Evolutionary conservation across 805 yeast species (phyloP), one percentile per base, ranked within the genome.

Genomic region (Priceomyces carsonii): DNA sequence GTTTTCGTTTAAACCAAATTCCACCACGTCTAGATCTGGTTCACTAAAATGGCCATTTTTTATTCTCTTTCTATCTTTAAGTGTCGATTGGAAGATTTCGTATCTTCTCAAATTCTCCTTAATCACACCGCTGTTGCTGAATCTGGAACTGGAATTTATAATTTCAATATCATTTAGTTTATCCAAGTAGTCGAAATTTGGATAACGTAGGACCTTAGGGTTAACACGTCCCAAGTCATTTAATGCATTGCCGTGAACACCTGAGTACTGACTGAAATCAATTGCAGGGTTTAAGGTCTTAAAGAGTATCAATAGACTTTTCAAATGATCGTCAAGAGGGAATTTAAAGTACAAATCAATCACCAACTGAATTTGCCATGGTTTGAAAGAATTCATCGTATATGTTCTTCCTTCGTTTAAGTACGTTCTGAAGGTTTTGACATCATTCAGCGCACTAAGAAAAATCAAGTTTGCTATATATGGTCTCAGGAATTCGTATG

Each of bases 361-460:
- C 7, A 55, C 57, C 13, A 50, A 37, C 32, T 55, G 51, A 10
- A 61, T 48, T 18, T 63, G 63, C 69, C 69, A 63, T 7, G 45
- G 39, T 31, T 50, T 48, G 17, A 51, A 39, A 1, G 48, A 12
- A 5, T 35, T 24, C 6, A 29, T 21, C 1, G 24, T 33, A 21
- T 41, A 43, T 7, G 36, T 29, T 12, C 41, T 26, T 4, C 36
- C 37, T 19, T 32, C 32, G 19, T 42, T 46, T 12, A 22, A 34
- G 14, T 33, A 41, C 15, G 46, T 43, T 18, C 36, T 38, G 13
- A 40, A 9, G 3, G 37, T 25, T 12, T 32, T 39, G 8, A 36
- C 34, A 27, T 45, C 29, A 30, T 50, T 50, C 24, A 42, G 18
- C 5, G 53, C 25, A 18, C 44, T 38, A 16, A 57, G 33, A 14